Base-by-base conservation (phyloP, 148 eudicot species). In the Chenopodium quinoa region DNA sequence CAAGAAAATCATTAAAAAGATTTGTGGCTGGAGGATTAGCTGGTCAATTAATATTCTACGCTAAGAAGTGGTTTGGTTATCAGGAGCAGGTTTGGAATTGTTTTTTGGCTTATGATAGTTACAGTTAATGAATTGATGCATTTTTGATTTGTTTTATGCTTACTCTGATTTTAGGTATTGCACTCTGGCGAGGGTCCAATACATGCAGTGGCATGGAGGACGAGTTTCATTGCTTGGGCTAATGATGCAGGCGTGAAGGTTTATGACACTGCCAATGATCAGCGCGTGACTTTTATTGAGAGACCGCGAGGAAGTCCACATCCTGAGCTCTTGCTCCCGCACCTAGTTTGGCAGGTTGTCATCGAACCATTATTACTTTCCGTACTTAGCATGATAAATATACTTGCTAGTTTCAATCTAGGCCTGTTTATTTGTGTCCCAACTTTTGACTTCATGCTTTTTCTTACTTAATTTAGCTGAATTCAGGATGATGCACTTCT, bases 111-210 rank as follows among this genome's bases (percentile, higher is more conserved):
- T 71, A 66, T 77, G 56, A 31, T 63, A 40, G 13, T 7, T 70
- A 20, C 16, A 17, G 7, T 74, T 54, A 70, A n/a, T 32, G 60
- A 37, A 62, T 63, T 48, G 22, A 29, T 80, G 44, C 71, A 56
- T 46, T 47, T 68, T 78, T 65, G 22, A 25, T 64, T 29, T 77
- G 23, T 72, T 7, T 68, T 27, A 54, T 20, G 4, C 48, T 9
- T 78, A 66, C 64, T 14, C 25, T 34, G 13, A 44, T 80, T 87
- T 78, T 85, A 96, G 98, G 89, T 93, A 87, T 83, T 96, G 89
- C 99, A 96, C 88, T 91, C 93, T 80, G 99, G 99, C 82, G 98
- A 96, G 85, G 99, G 99, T 78, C 99, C 99, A 76, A 89, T 96
- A 77, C 99, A 96, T 87, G 92, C 95, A 62, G 93, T 92, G 89